phyloP scores from a whole-genome alignment of 2,329 filamentous ascomycete genomes.

The Trichoderma polysporum region DNA sequence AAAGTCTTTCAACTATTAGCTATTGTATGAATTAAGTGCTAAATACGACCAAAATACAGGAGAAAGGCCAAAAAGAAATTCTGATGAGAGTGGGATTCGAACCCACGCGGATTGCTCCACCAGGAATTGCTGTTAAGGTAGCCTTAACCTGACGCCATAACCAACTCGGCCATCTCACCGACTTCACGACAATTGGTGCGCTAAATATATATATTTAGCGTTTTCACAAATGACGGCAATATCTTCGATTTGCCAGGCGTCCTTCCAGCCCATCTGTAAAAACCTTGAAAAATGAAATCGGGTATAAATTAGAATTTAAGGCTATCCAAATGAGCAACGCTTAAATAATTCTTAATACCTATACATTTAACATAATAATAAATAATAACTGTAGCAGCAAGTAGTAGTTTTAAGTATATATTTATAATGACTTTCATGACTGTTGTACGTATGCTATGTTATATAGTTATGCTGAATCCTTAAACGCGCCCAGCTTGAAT shows the following conservation, averaged over 20 bases:
- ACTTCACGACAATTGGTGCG: rapidly evolving
- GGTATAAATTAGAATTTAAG: too few species aligned
- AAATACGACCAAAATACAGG: background rate
- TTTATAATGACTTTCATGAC: background rate
- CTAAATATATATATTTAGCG: background rate
- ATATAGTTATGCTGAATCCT: constrained; percentile 29
- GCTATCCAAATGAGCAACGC: too few species aligned
- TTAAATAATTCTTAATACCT: too few species aligned
- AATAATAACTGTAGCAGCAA: too few species aligned
- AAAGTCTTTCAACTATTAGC: too few species aligned
- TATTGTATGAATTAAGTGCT: too few species aligned
- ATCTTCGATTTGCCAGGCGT: too few species aligned
- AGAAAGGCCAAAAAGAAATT: background rate
- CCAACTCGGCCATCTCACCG: constrained; percentile 23
- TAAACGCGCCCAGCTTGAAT: constrained; percentile 40
- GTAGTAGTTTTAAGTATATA: background rate
- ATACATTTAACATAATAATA: too few species aligned
- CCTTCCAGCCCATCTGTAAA: too few species aligned
- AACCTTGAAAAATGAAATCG: too few species aligned
- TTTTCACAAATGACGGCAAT: too few species aligned
- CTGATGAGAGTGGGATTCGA: constrained; percentile 25
- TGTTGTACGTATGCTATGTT: background rate
- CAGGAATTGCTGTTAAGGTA: constrained; percentile 24
- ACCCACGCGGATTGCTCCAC: constrained; percentile 25
- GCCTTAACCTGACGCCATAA: constrained; percentile 24